Conservation (phyloP, 495 filamentous ascomycete species). For the Penicillium parvum region DNA sequence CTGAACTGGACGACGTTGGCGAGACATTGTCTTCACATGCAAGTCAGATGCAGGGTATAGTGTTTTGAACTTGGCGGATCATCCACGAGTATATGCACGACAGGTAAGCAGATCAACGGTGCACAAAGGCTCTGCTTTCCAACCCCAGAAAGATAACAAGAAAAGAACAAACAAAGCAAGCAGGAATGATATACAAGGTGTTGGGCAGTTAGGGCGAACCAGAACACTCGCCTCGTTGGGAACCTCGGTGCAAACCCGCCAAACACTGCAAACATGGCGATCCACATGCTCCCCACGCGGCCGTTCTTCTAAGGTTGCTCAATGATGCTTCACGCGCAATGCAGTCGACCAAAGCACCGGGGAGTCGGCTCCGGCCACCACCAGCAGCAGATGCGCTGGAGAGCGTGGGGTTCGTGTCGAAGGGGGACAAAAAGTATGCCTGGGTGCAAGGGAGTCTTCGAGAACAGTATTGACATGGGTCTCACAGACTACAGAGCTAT, state of each 20-base stretch:
- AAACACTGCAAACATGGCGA: constrained; percentile 19
- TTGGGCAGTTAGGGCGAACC: constrained; percentile 28
- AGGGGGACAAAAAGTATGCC: constrained; percentile 71
- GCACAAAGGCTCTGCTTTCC: background rate
- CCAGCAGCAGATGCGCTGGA: constrained; percentile 66
- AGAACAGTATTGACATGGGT: constrained; percentile 4
- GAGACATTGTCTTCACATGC: constrained; percentile 33
- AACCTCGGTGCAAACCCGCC: constrained; percentile 18
- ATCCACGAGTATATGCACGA: constrained; percentile 14
- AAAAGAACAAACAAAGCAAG: constrained; percentile 8
- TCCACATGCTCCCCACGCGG: constrained; percentile 7
- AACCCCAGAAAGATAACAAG: constrained; percentile 1
- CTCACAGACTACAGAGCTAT: constrained; percentile 63
- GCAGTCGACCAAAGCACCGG: constrained; percentile 17
- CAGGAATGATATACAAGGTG: constrained; percentile 15
- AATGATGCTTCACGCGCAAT: constrained; percentile 14
- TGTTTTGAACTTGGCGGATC: constrained; percentile 12
- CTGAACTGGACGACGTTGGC: constrained; percentile 34
- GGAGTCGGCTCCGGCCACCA: constrained; percentile 65
- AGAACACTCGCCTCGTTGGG: constrained; percentile 15
- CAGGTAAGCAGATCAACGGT: constrained; percentile 12
- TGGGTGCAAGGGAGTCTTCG: background rate
- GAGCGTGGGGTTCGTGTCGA: constrained; percentile 76
- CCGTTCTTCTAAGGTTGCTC: too few relatives aligned
- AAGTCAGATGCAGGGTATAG: constrained; percentile 12